phyloP scores from a whole-genome alignment of 73 alveolate genomes.

The Paramecium pentaurelia region DNA sequence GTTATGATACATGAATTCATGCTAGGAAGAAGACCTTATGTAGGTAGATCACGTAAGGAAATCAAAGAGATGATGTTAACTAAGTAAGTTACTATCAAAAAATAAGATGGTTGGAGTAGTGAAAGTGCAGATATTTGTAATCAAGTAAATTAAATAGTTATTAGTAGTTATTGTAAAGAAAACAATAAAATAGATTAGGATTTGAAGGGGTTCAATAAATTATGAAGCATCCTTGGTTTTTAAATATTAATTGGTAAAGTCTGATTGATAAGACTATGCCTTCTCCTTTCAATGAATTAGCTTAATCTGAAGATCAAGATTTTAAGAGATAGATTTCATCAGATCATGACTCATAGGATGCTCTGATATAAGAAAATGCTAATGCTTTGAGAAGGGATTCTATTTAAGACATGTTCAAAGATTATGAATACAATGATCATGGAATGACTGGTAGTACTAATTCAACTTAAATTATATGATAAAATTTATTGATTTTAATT shows the following conservation, averaged over 20 bases:
- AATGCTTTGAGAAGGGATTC: background rate
- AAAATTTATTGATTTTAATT: background rate
- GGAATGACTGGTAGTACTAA: conserved; percentile 26
- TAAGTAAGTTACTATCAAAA: conserved; percentile 74
- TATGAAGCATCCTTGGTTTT: conserved; percentile 92
- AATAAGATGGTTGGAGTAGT: conserved; percentile 80
- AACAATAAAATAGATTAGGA: conserved; percentile 88
- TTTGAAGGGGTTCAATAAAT: conserved; percentile 81
- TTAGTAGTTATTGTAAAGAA: conserved; percentile 64
- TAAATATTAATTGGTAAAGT: conserved; percentile 80
- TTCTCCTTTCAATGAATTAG: conserved; percentile 69
- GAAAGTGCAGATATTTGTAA: conserved; percentile 86
- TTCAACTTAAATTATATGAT: background rate
- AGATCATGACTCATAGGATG: conserved; percentile 39
- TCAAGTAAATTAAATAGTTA: background rate
- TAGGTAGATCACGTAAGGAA: conserved; percentile 85
- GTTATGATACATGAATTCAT: conserved; percentile 78
- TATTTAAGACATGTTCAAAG: background rate
- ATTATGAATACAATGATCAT: conserved; percentile 32
- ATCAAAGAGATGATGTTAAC: conserved; percentile 78
- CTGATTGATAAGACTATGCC: conserved; percentile 70
- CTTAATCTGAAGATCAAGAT: conserved; percentile 39
- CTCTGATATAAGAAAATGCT: background rate
- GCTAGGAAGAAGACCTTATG: conserved; percentile 87
- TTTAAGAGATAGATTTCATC: conserved; percentile 33